Evolutionary conservation across 208 protist species (phyloP).

Genomic region (Naegleria fowleri): DNA sequence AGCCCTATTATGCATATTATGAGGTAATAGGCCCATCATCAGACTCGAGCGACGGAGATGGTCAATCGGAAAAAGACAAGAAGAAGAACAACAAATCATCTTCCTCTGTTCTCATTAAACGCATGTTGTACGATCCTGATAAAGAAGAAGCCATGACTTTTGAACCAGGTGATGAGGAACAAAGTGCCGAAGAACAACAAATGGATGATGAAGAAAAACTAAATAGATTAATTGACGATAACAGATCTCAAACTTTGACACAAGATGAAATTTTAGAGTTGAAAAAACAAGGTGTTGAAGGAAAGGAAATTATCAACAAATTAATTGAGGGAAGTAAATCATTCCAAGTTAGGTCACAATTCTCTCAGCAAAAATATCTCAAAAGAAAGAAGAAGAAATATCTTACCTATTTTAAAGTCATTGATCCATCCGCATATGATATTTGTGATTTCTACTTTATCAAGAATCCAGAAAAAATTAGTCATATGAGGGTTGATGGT

Average conservation of each 20-base stretch:
- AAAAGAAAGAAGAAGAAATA: conserved; percentile 29
- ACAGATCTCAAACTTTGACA: conserved; percentile 8
- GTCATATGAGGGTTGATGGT: conserved; percentile 15
- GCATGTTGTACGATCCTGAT: neutral
- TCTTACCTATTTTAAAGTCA: neutral
- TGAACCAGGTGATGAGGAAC: neutral
- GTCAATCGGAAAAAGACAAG: neutral
- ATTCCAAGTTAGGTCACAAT: neutral
- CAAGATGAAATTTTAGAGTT: neutral
- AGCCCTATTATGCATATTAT: neutral
- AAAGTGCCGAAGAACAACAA: neutral
- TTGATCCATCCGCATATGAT: neutral
- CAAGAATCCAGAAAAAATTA: conserved; percentile 17
- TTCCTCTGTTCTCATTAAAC: neutral
- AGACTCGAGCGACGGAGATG: too few species aligned
- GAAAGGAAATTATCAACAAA: conserved; percentile 6
- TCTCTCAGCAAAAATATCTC: conserved; percentile 25
- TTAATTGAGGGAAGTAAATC: neutral
- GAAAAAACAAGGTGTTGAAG: neutral
- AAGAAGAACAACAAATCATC: neutral
- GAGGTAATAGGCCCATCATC: neutral
- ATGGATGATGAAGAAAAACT: neutral
- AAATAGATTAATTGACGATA: conserved; percentile 1
- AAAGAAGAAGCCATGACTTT: neutral
- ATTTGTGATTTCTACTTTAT: neutral